These are phyloP conservation scores for Craspedostauros australis DNA, from an alignment of 108 stramenopile species.

Conservation along the genomic window DNA sequence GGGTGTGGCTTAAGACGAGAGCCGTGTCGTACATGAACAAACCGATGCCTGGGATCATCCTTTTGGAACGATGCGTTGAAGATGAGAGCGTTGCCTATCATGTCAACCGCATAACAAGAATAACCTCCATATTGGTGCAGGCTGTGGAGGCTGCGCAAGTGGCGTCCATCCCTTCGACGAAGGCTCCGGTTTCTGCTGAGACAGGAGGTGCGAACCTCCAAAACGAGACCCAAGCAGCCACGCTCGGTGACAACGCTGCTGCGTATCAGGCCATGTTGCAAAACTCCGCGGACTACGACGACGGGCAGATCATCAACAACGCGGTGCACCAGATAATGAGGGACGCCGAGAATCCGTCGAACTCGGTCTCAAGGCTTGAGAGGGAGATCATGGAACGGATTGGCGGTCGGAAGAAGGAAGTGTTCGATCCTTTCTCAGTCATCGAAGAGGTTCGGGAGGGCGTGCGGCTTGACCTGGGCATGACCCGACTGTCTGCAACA, in stretches of 20 bases:
- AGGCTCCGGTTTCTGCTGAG: not conserved
- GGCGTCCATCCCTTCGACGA: conserved; percentile 3
- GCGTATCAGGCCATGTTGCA: conserved; percentile 55
- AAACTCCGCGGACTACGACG: conserved; percentile 24
- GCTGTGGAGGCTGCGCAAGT: conserved; percentile 57
- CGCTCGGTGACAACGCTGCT: conserved; percentile 33
- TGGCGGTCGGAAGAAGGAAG: conserved; percentile 33
- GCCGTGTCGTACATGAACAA: conserved; percentile 59
- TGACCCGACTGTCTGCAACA: conserved; percentile 42
- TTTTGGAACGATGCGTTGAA: conserved; percentile 39
- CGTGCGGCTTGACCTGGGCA: conserved; percentile 61
- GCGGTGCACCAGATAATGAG: conserved; percentile 29
- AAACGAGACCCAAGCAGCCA: conserved; percentile 9
- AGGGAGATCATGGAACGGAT: conserved; percentile 34
- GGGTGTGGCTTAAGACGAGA: conserved; percentile 68
- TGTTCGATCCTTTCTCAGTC: conserved; percentile 54
- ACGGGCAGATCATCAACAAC: conserved; percentile 32
- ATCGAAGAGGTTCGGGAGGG: conserved; percentile 60
- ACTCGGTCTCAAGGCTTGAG: conserved; percentile 22
- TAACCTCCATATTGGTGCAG: conserved; percentile 58
- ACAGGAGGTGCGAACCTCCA: not conserved
- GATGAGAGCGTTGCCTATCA: conserved; percentile 25
- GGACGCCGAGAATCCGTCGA: not conserved
- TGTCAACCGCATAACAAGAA: conserved; percentile 54
- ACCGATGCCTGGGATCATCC: conserved; percentile 64